Conservation (phyloP, 2,329 filamentous ascomycete species). For the Penicillium palitans region DNA sequence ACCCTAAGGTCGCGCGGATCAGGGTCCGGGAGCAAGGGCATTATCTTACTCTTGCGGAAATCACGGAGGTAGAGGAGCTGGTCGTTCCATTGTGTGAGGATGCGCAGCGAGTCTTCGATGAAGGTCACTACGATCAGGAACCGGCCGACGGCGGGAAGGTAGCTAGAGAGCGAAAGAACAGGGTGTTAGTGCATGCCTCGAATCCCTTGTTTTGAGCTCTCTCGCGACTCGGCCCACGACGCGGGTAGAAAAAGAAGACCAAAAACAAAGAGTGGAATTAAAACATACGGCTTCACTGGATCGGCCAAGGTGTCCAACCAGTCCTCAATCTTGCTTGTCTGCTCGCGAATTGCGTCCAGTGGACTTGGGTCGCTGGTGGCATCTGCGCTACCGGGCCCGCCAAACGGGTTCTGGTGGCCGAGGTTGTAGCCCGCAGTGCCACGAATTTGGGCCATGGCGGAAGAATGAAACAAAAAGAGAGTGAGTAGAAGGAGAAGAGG, state of each 20-base stretch:
- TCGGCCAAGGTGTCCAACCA: conserved; percentile 82
- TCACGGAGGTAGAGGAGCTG: conserved; percentile 91
- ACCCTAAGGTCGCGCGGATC: conserved; percentile 6
- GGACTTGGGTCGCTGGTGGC: conserved; percentile 69
- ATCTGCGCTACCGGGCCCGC: conserved; percentile 59
- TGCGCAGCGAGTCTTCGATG: conserved; percentile 91
- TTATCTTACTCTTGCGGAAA: conserved; percentile 80
- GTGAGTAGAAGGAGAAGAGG: conserved; percentile 1
- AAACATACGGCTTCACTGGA: conserved; percentile 89
- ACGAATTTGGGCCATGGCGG: conserved; percentile 55
- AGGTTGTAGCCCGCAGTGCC: conserved; percentile 81
- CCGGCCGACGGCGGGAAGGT: conserved; percentile 90
- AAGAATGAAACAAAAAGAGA: neutral
- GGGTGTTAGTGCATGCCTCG: conserved; percentile 31
- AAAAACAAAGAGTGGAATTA: conserved; percentile 7
- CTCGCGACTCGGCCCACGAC: neutral
- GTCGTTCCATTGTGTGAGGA: conserved; percentile 95
- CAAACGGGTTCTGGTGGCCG: conserved; percentile 71
- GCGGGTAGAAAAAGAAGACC: conserved; percentile 1
- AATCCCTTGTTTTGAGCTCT: conserved; percentile 20
- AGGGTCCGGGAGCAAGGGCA: conserved; percentile 13
- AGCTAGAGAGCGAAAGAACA: conserved; percentile 55
- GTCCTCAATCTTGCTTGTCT: conserved; percentile 99
- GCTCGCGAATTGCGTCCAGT: conserved; percentile 84
- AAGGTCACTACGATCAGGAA: conserved; percentile 99